phyloP scores from a whole-genome alignment of 257 asterid species.

The Coffea canephora region DNA sequence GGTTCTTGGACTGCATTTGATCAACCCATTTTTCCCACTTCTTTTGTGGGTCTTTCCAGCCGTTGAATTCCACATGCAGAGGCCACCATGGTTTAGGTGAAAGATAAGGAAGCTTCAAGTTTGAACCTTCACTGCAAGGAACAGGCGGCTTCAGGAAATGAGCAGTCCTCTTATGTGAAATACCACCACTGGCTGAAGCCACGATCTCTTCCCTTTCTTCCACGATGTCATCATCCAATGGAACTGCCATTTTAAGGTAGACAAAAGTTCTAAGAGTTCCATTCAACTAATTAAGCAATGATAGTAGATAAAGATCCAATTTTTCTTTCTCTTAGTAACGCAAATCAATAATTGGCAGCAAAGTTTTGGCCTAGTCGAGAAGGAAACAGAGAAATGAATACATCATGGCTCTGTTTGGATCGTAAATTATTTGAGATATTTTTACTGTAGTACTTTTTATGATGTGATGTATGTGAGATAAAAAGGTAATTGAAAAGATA shows the following conservation, averaged over 20 bases:
- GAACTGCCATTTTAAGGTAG: background rate
- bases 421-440: too few species aligned
- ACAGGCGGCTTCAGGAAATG: slow-evolving; percentile 29
- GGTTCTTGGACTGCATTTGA: slow-evolving; percentile 15
- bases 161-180: slow-evolving; percentile 21
- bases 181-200: slow-evolving; percentile 37
- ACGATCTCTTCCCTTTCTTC: slow-evolving; percentile 32
- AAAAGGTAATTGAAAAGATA: too few species aligned
- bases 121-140: slow-evolving; percentile 17
- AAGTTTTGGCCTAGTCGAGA: background rate
- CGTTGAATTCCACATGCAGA: slow-evolving; percentile 25
- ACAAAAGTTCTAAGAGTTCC: background rate
- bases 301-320: background rate
- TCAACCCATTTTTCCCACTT: slow-evolving; percentile 37
- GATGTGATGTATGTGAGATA: too few species aligned
- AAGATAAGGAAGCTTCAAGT: slow-evolving; percentile 31
- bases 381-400: background rate
- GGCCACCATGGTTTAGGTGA: slow-evolving; percentile 33
- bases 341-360: background rate
- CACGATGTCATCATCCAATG: slow-evolving; percentile 17
- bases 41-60: slow-evolving; percentile 23
- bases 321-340: background rate
- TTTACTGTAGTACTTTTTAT: too few species aligned
- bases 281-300: background rate
- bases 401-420: too few species aligned